Evolutionary conservation across 257 asterid species (phyloP), one percentile per base, ranked within the genome.

Genomic region (Lycium barbarum): DNA sequence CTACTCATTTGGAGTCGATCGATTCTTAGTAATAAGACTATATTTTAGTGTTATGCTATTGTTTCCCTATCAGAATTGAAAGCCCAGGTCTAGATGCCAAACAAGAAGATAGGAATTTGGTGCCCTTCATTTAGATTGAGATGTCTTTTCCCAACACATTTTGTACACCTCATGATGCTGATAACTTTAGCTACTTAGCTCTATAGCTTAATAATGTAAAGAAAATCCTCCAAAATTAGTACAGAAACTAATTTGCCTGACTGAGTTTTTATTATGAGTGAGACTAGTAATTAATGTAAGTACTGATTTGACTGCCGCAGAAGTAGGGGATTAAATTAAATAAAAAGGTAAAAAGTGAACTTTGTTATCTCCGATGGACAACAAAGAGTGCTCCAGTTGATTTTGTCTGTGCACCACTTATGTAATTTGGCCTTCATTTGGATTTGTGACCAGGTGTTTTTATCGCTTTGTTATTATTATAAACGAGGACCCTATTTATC

Each of bases 131-230:
- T 76, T 26, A 13, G 12, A 26, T 53, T 76, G 63, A 76, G 15
- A 78, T 78, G 65, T 26, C 82, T 78, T 78, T 78, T 53, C 82
- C 65, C 49, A 78, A 78, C 82, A 26, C 33, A 26, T 26, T 26
- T 26, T 26, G 33, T 1, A 26, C 33, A 78, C 18, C 65, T 76
- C 65, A 51, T 26, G 22, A 51, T 76, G 63, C 5, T 76, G 22
- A 26, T 22, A 14, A 51, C 47, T n/a, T 76, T 38, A 49, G 51
- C 26, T 8, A 17, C 40, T 47, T 73, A 11, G 20, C 17, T 14
- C 47, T n/a, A 7, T 26, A 51, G 22, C 62, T 76, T 76, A 76
- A 51, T 76, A 35, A 74, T 49, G 45, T 22, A 74, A 49, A 26
- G 33, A 26, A 20, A 12, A 51, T 76, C 20, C 81, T 51, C 81